Evolutionary conservation across 257 asterid species (phyloP).

Genomic region (Solanum acaule): DNA sequence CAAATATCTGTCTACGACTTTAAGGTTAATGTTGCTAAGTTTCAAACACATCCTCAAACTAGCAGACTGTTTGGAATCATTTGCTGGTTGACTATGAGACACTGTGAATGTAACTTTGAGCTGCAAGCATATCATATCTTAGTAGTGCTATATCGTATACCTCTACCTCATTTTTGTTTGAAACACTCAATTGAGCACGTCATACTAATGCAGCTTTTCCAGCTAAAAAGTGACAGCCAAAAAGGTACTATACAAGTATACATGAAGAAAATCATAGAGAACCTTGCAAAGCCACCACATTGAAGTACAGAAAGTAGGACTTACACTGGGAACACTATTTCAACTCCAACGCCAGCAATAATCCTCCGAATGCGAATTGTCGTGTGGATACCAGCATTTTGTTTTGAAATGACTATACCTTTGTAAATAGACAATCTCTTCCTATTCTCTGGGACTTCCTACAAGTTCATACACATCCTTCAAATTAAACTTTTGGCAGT

Average conservation of each 20-base stretch:
- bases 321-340: slow-evolving; percentile 92
- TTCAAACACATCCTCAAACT: neutral
- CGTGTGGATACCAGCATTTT: slow-evolving; percentile 96
- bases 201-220: too few species aligned
- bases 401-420: slow-evolving; percentile 81
- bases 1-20: neutral
- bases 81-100: neutral
- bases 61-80: neutral
- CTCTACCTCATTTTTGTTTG: neutral
- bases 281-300: neutral
- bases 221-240: too few species aligned
- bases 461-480: slow-evolving; percentile 3
- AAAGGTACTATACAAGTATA: neutral
- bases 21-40: neutral
- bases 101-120: neutral
- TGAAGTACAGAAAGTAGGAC: slow-evolving; percentile 3
- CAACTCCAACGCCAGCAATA: slow-evolving; percentile 93
- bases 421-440: slow-evolving; percentile 68
- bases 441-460: slow-evolving; percentile 89
- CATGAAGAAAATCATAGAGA: neutral
- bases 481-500: neutral
- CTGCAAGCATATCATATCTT: neutral
- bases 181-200: too few species aligned
- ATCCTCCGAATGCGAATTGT: slow-evolving; percentile 83
- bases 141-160: neutral